Evolutionary conservation across 2,329 filamentous ascomycete species (phyloP), one percentile per base, ranked within the genome.

Genomic region (Phyllosticta paracitricarpa): DNA sequence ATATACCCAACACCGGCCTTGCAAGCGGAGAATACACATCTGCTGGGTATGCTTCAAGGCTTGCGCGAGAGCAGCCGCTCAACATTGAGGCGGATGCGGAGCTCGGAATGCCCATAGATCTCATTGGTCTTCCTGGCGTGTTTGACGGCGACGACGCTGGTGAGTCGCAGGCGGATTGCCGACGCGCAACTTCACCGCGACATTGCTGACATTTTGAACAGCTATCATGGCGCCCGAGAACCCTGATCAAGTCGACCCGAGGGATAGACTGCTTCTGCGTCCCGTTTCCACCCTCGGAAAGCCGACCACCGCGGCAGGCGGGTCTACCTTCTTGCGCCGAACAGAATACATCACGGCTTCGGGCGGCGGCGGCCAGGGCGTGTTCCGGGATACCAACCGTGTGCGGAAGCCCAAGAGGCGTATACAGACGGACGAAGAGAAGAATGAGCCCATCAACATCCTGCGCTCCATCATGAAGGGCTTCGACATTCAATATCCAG

Each of bases 21-120:
- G 83, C 89, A 51, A 89, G 86, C 67, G 88, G 88, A 63, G 89
- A 95, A 72, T 97, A 97, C 76, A 95, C 94, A 33, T 90, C 87
- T 3, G 90, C 94, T 1, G 87, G 87, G 24, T 99, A 96, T 78
- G 91, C 92, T 30, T 94, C 92, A 54, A 86, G 91, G 65, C 80
- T 99, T 67, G 91, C 89, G 19, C 83, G 93, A 70, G 91, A 96
- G 70, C 94, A 97, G 78, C 89, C 93, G 58, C 81, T 96, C 56
- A 97, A 97, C 71, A 94, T 99, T 64, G 94, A 99, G 76, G 91
- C 91, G 30, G 94, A 99, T 83, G 94, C 92, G 8, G 94, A 99
- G 79, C 83, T 97, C 68, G 94, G 94, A 62, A 97, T 99, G 94
- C 91, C 92, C 63, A 85, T 99, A 71, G 93, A 97, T 73, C 78